Percentiles rank a stretch among this genome's conserved stretches.
phyloP scores from a whole-genome alignment of 1,284 basidiomycete species.

The Fomitopsis palustris region DNA sequence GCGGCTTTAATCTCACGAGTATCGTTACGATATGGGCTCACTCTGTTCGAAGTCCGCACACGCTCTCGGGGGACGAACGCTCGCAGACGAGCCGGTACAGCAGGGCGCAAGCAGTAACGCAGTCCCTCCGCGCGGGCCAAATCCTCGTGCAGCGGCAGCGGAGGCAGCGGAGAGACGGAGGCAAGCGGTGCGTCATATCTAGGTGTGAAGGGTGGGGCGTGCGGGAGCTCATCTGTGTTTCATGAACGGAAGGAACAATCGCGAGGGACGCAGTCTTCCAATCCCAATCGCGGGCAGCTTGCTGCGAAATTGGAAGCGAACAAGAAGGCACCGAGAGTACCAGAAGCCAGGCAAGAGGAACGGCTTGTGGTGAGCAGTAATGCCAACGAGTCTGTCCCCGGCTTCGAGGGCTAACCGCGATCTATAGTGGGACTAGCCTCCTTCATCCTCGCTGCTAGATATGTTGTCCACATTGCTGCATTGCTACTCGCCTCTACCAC shows the following conservation, averaged over 20 bases:
- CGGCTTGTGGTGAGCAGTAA: conserved; percentile 54
- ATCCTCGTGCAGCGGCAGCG: conserved; percentile 61
- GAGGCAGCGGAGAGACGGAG: conserved; percentile 67
- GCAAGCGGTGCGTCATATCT: conserved; percentile 49
- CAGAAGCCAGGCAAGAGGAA: conserved; percentile 51
- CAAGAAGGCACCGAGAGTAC: conserved; percentile 43
- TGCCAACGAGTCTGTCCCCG: not conserved
- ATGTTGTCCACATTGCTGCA: not conserved
- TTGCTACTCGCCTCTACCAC: not conserved
- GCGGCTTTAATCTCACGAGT: conserved; percentile 1
- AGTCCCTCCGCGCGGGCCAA: not conserved
- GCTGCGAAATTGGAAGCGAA: conserved; percentile 51
- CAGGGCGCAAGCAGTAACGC: not conserved
- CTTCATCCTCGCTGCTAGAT: not conserved
- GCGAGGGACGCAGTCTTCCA: conserved; percentile 55
- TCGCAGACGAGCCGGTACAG: conserved; percentile 25
- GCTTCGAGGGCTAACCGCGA: not conserved
- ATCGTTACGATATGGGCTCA: conserved; percentile 50
- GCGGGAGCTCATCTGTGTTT: conserved; percentile 10
- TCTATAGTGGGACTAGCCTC: not conserved
- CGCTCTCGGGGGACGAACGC: conserved; percentile 51
- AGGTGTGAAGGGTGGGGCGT: conserved; percentile 1
- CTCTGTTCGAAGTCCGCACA: conserved; percentile 59
- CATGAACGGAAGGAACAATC: conserved; percentile 39
- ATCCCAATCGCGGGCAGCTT: conserved; percentile 64